Evolutionary conservation across 108 stramenopile species (phyloP).

Genomic region (Conticribra weissflogii): DNA sequence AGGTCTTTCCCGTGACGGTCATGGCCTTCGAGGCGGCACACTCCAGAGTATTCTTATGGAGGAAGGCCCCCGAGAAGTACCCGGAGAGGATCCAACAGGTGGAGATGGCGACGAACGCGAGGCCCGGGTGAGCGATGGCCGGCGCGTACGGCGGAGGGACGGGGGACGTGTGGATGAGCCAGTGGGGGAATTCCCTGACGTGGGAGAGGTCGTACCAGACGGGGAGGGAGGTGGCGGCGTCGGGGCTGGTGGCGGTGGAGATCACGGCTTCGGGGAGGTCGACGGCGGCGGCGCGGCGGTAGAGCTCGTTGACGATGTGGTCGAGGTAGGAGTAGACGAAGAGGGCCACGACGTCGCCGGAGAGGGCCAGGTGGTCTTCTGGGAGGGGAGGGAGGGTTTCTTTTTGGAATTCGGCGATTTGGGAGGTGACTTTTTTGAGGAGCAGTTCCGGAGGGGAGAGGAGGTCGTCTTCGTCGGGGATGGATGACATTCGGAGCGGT

Average conservation of each 20-base stretch:
- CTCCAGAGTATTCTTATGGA: slow-evolving; percentile 63
- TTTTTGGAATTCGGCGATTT: slow-evolving; percentile 10
- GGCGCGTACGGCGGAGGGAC: slow-evolving; percentile 58
- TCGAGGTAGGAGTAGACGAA: slow-evolving; percentile 80
- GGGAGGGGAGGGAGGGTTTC: slow-evolving; percentile 63
- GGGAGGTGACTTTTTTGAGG: slow-evolving; percentile 5
- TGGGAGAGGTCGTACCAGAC: slow-evolving; percentile 63
- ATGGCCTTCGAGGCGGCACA: slow-evolving; percentile 57
- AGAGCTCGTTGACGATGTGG: slow-evolving; percentile 62
- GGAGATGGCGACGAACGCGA: slow-evolving; percentile 61
- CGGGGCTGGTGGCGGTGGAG: slow-evolving; percentile 12
- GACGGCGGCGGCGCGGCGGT: slow-evolving; percentile 21
- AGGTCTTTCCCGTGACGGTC: slow-evolving; percentile 64
- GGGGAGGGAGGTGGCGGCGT: slow-evolving; percentile 35
- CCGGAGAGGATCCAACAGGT: slow-evolving; percentile 76
- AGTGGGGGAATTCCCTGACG: slow-evolving; percentile 30
- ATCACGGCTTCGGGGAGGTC: slow-evolving; percentile 8
- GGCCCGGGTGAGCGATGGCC: slow-evolving; percentile 56
- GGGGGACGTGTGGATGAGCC: slow-evolving; percentile 29
- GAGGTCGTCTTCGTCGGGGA: slow-evolving; percentile 41
- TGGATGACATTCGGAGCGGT: slow-evolving; percentile 28
- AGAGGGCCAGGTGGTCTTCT: slow-evolving; percentile 75
- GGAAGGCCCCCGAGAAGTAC: slow-evolving; percentile 62
- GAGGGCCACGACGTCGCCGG: slow-evolving; percentile 72
- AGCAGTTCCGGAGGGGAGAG: not conserved